These are phyloP conservation scores for Globisporangium iwayamae DNA, from an alignment of 352 stramenopile species.

Conservation along the genomic window DNA sequence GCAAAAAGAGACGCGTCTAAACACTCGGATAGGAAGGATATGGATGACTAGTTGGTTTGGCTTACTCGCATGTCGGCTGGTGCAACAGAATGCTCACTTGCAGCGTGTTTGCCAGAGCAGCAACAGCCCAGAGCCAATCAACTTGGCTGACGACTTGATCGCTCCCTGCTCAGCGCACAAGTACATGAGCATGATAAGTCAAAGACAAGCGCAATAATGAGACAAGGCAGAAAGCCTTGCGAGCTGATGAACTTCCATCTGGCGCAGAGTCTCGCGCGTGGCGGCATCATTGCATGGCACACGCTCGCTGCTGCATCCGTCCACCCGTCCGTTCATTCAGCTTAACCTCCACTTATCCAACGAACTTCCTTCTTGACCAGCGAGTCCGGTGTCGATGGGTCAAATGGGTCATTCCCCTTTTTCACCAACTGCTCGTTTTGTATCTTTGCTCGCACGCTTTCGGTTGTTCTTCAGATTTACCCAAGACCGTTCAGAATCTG, in stretches of 20 bases:
- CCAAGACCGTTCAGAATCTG: too few relatives aligned
- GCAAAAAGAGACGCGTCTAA: conserved; percentile 1
- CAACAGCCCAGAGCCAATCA: background rate
- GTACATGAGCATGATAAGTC: background rate
- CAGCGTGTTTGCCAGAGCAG: too few relatives aligned
- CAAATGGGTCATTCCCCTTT: background rate
- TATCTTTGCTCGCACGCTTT: background rate
- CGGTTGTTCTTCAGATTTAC: background rate
- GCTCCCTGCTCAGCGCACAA: background rate
- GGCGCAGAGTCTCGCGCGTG: background rate
- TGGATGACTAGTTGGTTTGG: background rate
- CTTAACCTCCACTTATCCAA: background rate
- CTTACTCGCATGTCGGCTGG: background rate
- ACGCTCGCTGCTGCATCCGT: too few relatives aligned
- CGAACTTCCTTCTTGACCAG: background rate
- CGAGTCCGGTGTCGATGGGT: background rate
- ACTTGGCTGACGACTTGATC: background rate
- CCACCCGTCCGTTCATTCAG: too few relatives aligned
- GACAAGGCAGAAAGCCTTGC: conserved; percentile 5
- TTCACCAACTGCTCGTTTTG: background rate
- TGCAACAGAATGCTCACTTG: background rate
- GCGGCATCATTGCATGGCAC: too few relatives aligned
- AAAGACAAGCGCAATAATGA: conserved; percentile 4
- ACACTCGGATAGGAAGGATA: conserved; percentile 1
- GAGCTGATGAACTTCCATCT: background rate